phyloP scores from a whole-genome alignment of 176 grass and related monocot genomes.

The Lolium multiflorum region DNA sequence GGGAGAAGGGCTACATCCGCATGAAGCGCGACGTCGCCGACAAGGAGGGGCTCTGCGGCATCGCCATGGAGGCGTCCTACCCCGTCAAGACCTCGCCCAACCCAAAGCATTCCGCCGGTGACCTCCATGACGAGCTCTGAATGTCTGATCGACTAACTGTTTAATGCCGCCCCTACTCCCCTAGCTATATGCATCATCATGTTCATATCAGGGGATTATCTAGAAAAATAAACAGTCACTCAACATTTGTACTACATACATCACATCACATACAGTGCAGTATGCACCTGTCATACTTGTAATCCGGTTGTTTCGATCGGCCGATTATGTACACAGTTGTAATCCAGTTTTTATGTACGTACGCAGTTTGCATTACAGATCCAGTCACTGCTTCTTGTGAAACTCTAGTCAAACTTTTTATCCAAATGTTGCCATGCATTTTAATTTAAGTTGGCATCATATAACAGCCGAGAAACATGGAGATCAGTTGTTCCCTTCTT shows the following conservation, averaged over 20 bases:
- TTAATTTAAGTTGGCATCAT: not conserved
- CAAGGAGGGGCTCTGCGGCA: conserved; percentile 75
- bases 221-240: not conserved
- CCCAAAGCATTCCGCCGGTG: conserved; percentile 17
- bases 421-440: not conserved
- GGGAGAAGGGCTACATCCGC: conserved; percentile 23
- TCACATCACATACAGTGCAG: not conserved
- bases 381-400: not conserved
- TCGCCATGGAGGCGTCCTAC: conserved; percentile 84
- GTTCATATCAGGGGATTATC: not conserved
- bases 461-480: not conserved
- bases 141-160: not conserved
- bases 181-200: not conserved
- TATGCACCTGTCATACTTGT: not conserved
- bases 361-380: not conserved
- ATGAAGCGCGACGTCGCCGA: not conserved
- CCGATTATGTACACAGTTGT: not conserved
- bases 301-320: not conserved
- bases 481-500: too few species aligned
- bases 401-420: not conserved
- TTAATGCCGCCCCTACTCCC: not conserved
- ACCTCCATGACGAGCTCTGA: conserved; percentile 18
- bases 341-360: not conserved
- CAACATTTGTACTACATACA: not conserved
- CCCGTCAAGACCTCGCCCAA: conserved; percentile 68